Evolutionary conservation across 2,329 filamentous ascomycete species (phyloP), one percentile per base, ranked within the genome.

Genomic region (Fusarium hainanense): DNA sequence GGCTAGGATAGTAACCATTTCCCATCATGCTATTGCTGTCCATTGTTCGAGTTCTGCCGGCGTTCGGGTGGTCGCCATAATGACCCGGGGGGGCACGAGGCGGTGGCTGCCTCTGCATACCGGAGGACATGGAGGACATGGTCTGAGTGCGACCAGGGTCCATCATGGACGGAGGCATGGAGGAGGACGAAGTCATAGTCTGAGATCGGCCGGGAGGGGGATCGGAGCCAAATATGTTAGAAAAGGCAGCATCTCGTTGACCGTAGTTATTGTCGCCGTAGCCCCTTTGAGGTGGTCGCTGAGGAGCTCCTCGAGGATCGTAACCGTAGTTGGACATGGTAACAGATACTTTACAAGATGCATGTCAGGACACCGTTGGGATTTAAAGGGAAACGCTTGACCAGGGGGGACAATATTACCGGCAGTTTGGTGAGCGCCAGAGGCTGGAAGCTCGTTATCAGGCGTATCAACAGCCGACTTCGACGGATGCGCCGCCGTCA

Each of bases 171-270:
- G 84, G 82, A 58, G 88, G 88, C 63, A 82, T 77, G 43, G 91
- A 87, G 70, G 93, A 90, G 57, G 92, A 94, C 58, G 92, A 94
- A 69, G 91, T 96, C 94, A 98, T 98, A 27, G 95, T 98, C 77
- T 98, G 94, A 61, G 94, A 97, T 79, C 96, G 91, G 62, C 95
- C 95, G 47, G 93, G 89, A 48, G 93, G 93, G 70, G 93, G 94
- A 70, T 93, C 88, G 70, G 90, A 90, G 74, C 95, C 96, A 79
- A 98, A 99, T 78, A 98, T 98, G 82, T 95, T 95, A 72, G 92
- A 93, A 81, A 97, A 99, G 71, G 95, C 96, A 73, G 93, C 93
- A 88, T 99, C 94, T 82, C 96, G 92, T 82, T 96, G 93, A 23
- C 63, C 63, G 76, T 85, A 85, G 77, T 86, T 85, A 57, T 83